Base-by-base conservation (phyloP, 2,329 filamentous ascomycete species). In the Orbilia javanica region DNA sequence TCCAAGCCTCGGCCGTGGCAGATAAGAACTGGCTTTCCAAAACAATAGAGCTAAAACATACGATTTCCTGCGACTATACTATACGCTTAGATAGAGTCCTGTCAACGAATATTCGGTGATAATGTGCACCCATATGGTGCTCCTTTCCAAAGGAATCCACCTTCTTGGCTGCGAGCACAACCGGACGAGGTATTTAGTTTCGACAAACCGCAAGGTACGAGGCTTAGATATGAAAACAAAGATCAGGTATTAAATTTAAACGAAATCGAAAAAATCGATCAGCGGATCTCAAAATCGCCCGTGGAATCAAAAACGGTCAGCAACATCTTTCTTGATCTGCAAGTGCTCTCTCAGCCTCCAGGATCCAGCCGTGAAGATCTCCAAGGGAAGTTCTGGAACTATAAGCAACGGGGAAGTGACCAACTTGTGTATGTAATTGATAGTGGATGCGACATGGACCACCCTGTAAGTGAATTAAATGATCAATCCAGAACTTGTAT, bases 341-440 rank as follows among this genome's bases (percentile, higher is more conserved):
- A 60, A 60, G 10, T 27, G 3, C 15, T 60, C 10, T 60, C 53
- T 15, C 31, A 60, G 18, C 53, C 53, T 2, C 53, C 31, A 2
- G 10, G 53, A 2, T 3, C 36, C 6, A 27, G 8, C 7, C 1
- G 8, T 1, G 11, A 60, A 6, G 53, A 60, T 22, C 53, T 60
- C n/a, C n/a, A 42, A 22, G 31, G 31, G 4, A 36, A 18, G 10
- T 22, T 42, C n/a, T 60, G 53, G 53, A 60, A 60, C 42, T 60
- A 8, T 31, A 42, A 60, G 18, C 4, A 10, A 3, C 53, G 13
- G 1, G 53, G 53, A 4, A 15, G 6, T 15, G 31, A n/a, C 7
- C 53, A 60, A 25, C 0, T 60, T 1, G 53, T 60, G 4, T 60
- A 60, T 31, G 53, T 60, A 4, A 13, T 60, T 1, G 53, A 60